Evolutionary conservation across 306 rosid genomes (phyloP).

Genomic region (Castanospermum australe): DNA sequence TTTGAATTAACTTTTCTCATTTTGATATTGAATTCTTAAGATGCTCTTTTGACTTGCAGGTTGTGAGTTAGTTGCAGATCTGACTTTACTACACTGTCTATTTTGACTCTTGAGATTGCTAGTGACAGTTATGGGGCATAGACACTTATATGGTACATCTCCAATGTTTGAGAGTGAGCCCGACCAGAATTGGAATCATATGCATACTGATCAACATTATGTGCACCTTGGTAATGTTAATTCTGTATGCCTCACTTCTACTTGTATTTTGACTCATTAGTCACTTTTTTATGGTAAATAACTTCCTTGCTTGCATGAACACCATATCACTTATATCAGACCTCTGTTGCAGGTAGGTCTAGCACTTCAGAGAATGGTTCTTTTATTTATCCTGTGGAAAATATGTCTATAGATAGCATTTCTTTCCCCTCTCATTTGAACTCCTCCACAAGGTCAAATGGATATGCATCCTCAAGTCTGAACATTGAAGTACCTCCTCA

Average conservation of each 20-base stretch:
- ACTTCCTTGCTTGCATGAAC: background rate
- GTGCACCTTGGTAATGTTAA: slow-evolving; percentile 62
- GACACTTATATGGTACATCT: slow-evolving; percentile 63
- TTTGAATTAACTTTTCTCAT: background rate
- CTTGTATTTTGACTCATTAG: background rate
- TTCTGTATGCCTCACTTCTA: slow-evolving; percentile 18
- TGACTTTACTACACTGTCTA: slow-evolving; percentile 5
- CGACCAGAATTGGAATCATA: slow-evolving; percentile 78
- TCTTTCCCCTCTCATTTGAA: slow-evolving; percentile 68
- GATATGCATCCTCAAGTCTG: slow-evolving; percentile 59
- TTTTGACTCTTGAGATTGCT: slow-evolving; percentile 32
- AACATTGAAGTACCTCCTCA: slow-evolving; percentile 53
- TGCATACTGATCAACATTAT: slow-evolving; percentile 63
- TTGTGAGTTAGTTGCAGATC: slow-evolving; percentile 31
- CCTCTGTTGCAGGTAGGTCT: slow-evolving; percentile 51
- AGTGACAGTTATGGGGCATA: slow-evolving; percentile 70
- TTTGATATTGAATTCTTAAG: slow-evolving; percentile 18
- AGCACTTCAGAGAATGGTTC: slow-evolving; percentile 63
- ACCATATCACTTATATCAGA: slow-evolving; percentile 16
- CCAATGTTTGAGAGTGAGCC: slow-evolving; percentile 65
- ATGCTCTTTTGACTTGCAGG: slow-evolving; percentile 40
- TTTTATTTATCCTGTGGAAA: slow-evolving; percentile 60
- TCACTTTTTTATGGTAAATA: background rate
- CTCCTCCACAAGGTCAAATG: slow-evolving; percentile 54
- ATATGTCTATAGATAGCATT: slow-evolving; percentile 49